Evolutionary conservation across 495 filamentous ascomycete species (phyloP).

Genomic region (Thermochaetoides thermophila): DNA sequence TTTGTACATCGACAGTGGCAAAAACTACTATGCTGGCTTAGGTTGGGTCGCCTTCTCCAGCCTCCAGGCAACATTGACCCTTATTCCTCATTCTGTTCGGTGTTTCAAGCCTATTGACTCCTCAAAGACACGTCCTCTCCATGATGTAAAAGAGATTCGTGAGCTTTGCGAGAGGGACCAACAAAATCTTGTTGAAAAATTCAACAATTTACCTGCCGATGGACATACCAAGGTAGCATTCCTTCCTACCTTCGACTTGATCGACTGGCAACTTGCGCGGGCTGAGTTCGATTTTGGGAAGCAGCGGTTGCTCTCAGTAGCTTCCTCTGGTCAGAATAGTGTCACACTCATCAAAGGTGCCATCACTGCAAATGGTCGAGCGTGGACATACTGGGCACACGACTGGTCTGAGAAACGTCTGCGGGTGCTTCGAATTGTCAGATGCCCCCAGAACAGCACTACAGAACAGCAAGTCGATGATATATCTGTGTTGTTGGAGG

Average conservation of each 20-base stretch:
- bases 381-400: slow-evolving; percentile 46
- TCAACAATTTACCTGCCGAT: slow-evolving; percentile 9
- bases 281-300: slow-evolving; percentile 58
- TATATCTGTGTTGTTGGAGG: slow-evolving; percentile 31
- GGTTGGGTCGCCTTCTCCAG: slow-evolving; percentile 65
- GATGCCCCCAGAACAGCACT: too few relatives aligned
- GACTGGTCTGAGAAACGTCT: slow-evolving; percentile 44
- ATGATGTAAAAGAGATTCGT: too few relatives aligned
- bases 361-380: slow-evolving; percentile 40
- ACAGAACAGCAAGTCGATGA: too few relatives aligned
- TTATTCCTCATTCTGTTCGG: too few relatives aligned
- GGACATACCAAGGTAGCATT: slow-evolving; percentile 44
- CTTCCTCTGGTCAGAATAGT: too few relatives aligned
- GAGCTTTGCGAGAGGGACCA: slow-evolving; percentile 42
- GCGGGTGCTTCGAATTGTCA: slow-evolving; percentile 61
- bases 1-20: slow-evolving; percentile 83
- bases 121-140: too few relatives aligned
- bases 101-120: too few relatives aligned
- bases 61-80: slow-evolving; percentile 51
- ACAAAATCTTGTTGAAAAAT: slow-evolving; percentile 21
- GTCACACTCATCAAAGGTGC: slow-evolving; percentile 47
- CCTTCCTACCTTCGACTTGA: slow-evolving; percentile 51
- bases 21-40: slow-evolving; percentile 61
- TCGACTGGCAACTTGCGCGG: slow-evolving; percentile 69
- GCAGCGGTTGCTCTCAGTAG: too few relatives aligned